Evolutionary conservation across 1,284 basidiomycete species (phyloP).

Genomic region (Ganoderma resinaceum): DNA sequence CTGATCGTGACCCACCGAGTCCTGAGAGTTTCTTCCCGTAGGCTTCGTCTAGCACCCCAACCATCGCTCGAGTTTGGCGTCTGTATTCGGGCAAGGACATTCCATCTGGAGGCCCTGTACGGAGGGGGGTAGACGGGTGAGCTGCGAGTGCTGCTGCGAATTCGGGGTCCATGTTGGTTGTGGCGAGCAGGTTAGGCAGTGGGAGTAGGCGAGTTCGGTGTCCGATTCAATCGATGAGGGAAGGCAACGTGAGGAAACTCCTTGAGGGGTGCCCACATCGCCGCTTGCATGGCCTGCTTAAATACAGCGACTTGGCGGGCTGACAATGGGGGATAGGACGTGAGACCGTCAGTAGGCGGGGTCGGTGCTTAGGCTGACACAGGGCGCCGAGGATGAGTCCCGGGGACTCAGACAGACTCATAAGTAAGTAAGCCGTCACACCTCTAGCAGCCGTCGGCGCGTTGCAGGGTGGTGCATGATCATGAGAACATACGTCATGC

Average conservation of each 20-base stretch:
- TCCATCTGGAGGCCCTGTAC: neutral
- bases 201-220: neutral
- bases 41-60: neutral
- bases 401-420: too few species aligned
- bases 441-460: too few species aligned
- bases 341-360: neutral
- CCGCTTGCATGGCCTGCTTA: neutral
- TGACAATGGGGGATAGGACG: neutral
- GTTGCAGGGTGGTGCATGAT: too few species aligned
- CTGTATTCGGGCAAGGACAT: neutral
- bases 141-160: neutral
- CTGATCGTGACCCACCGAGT: neutral
- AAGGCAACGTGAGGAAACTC: neutral
- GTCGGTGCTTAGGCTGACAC: neutral
- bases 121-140: neutral
- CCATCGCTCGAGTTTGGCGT: neutral
- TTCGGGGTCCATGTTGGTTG: neutral
- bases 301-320: neutral
- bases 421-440: too few species aligned
- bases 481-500: too few species aligned
- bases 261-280: neutral
- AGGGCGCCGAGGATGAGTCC: neutral
- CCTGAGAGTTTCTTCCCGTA: neutral
- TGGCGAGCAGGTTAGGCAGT: neutral
- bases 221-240: neutral